Base-by-base conservation (phyloP, 768 basidiomycete species). In the Lepiota subincarnata region DNA sequence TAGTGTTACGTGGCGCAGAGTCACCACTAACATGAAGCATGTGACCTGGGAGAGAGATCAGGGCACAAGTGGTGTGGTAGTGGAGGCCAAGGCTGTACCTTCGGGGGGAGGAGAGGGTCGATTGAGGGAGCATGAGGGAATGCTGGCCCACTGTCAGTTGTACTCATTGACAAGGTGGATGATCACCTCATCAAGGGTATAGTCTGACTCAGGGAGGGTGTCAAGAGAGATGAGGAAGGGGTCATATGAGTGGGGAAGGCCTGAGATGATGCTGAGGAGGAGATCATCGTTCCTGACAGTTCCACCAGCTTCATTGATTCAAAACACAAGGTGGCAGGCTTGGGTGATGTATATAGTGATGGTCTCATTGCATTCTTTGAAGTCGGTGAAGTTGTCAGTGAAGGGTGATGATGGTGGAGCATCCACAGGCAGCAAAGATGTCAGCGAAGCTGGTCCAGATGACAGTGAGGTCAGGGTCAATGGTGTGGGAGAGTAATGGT, bases 161-260 rank as follows among this genome's bases (percentile, higher is more conserved):
- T 37, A 46, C n/a, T 54, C 31, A 35, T 40, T 54, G 13, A 38
- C n/a, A 20, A 54, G 53, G 13, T 22, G 10, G 7, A 14, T 18
- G n/a, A 48, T 48, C 11, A 54, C 24, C 12, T 4, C 20, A 18
- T 24, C 6, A 6, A 54, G 14, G 36, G 34, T 48, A n/a, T 39
- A 54, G 11, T 54, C 43, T 4, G n/a, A 37, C 14, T 39, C 36
- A 8, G 45, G 53, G 18, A 42, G 19, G 6, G 22, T 42, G 46
- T 54, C 38, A 40, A 54, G 19, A 0, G 45, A 47, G 19, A 54
- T 20, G 14, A 54, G 19, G 35, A 54, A 47, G 19, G 53, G 34
- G 24, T 54, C 19, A 22, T 54, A 54, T 22, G 37, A 54, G 24
- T 40, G 36, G 16, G 53, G 53, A 19, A 54, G 46, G 4, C 53